Evolutionary conservation across 306 rosid species (phyloP).

Genomic region (Rosa lucieae): DNA sequence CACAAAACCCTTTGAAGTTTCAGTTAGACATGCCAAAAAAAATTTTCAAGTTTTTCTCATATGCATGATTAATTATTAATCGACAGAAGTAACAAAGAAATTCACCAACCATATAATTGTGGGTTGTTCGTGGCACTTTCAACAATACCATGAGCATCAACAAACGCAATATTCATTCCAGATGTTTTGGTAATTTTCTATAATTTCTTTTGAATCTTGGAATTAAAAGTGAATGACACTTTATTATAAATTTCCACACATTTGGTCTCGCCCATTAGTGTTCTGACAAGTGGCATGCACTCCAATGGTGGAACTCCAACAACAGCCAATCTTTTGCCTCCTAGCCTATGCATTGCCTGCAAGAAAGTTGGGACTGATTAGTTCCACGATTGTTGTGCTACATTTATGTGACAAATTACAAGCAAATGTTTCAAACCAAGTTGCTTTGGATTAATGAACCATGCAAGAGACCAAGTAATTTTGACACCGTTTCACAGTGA

Average conservation of each 20-base stretch:
- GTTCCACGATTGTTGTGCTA: background rate
- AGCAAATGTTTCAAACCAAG: background rate
- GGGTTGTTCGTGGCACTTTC: conserved; percentile 44
- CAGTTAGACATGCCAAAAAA: conserved; percentile 40
- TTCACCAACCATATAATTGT: conserved; percentile 41
- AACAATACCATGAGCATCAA: conserved; percentile 47
- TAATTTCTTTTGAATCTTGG: conserved; percentile 39
- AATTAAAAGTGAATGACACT: conserved; percentile 48
- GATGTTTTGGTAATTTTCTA: conserved; percentile 28
- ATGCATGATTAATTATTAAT: background rate
- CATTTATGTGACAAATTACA: background rate
- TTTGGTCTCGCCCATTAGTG: conserved; percentile 19
- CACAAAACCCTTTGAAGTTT: conserved; percentile 69
- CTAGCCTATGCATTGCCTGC: conserved; percentile 59
- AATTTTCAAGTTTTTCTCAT: background rate
- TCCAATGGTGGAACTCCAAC: conserved; percentile 79
- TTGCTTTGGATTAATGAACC: conserved; percentile 28
- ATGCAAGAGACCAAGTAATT: conserved; percentile 55
- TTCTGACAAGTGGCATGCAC: conserved; percentile 59
- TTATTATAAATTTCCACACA: conserved; percentile 49
- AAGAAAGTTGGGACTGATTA: background rate
- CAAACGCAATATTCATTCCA: conserved; percentile 36
- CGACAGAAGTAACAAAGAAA: background rate
- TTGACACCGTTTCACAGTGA: conserved; percentile 43
- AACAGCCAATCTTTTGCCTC: conserved; percentile 39